phyloP scores from a whole-genome alignment of 1,284 basidiomycete species.

The Rhodotorula sp. region DNA sequence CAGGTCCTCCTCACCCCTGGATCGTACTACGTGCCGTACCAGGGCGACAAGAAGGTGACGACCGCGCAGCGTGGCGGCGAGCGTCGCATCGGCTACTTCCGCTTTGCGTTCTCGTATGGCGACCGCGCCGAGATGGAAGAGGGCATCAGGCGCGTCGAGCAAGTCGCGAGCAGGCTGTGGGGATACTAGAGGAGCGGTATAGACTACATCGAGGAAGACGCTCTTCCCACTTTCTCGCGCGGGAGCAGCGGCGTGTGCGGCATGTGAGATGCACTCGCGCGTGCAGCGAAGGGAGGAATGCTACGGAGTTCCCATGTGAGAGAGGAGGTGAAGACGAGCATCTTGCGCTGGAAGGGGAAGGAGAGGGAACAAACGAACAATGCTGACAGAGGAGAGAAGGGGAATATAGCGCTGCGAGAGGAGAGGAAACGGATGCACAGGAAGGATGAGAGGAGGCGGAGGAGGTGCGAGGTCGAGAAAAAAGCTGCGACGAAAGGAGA shows the following conservation, averaged over 20 bases:
- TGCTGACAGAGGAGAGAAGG: neutral
- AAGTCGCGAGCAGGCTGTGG: constrained; percentile 10
- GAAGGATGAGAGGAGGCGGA: neutral
- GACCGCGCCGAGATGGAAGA: constrained; percentile 9
- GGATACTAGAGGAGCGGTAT: neutral
- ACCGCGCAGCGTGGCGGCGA: constrained; percentile 10
- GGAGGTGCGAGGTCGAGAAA: too few species aligned
- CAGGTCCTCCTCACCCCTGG: constrained; percentile 30
- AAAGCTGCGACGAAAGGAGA: too few species aligned
- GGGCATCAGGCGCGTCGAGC: constrained; percentile 12
- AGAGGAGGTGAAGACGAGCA: neutral
- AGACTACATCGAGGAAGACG: neutral
- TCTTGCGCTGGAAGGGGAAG: neutral
- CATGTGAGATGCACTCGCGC: neutral
- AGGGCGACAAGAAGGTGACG: constrained; percentile 7
- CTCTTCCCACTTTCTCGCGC: neutral
- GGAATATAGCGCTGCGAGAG: neutral
- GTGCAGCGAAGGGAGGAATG: neutral
- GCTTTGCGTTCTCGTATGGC: constrained; percentile 19
- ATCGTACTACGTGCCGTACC: constrained; percentile 20
- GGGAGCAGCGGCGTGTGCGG: neutral
- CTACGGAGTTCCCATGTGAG: neutral
- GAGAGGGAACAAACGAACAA: neutral
- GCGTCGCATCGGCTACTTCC: constrained; percentile 16
- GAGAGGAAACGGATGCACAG: neutral